Percentiles rank a stretch among this genome's conserved stretches.
These are phyloP conservation scores for Neocatenulostroma microsporum DNA, from an alignment of 2,329 filamentous ascomycete genomes.

Conservation along the genomic window DNA sequence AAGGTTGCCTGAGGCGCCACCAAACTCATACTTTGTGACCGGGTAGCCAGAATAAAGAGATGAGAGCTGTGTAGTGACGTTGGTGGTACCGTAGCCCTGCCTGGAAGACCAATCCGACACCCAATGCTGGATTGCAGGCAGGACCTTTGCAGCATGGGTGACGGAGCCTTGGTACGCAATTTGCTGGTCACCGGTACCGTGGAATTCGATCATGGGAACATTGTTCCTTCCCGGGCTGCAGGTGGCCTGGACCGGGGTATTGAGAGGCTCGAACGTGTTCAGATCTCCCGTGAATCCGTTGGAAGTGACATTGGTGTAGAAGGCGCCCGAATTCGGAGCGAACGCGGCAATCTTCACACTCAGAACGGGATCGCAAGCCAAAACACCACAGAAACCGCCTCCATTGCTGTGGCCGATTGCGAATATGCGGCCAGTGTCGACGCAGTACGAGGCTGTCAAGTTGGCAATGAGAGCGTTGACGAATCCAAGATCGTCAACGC, in stretches of 20 bases:
- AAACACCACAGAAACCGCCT: conserved; percentile 41
- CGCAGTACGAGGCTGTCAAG: conserved; percentile 36
- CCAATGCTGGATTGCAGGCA: conserved; percentile 22
- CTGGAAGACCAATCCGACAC: conserved; percentile 30
- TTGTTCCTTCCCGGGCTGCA: conserved; percentile 18
- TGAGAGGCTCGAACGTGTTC: conserved; percentile 16
- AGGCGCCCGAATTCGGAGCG: conserved; percentile 40
- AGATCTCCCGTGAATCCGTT: conserved; percentile 13
- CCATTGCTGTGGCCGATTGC: conserved; percentile 48
- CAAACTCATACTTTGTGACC: conserved; percentile 16
- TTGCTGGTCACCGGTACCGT: conserved; percentile 33
- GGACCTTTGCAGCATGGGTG: conserved; percentile 5
- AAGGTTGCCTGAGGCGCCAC: conserved; percentile 24
- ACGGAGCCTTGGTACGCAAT: conserved; percentile 34
- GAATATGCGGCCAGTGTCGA: conserved; percentile 40
- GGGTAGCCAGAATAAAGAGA: background rate
- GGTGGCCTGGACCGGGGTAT: conserved; percentile 14
- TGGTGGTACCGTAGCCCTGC: conserved; percentile 25
- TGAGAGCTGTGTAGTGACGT: conserved; percentile 19
- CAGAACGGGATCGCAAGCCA: conserved; percentile 40
- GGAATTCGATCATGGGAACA: conserved; percentile 37
- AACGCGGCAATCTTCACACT: conserved; percentile 42
- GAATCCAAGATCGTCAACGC: conserved; percentile 36
- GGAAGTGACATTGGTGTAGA: conserved; percentile 30
- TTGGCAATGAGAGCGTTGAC: conserved; percentile 34